Conservation (phyloP, 176 grass and related monocot species). For the Carex scoparia region DNA sequence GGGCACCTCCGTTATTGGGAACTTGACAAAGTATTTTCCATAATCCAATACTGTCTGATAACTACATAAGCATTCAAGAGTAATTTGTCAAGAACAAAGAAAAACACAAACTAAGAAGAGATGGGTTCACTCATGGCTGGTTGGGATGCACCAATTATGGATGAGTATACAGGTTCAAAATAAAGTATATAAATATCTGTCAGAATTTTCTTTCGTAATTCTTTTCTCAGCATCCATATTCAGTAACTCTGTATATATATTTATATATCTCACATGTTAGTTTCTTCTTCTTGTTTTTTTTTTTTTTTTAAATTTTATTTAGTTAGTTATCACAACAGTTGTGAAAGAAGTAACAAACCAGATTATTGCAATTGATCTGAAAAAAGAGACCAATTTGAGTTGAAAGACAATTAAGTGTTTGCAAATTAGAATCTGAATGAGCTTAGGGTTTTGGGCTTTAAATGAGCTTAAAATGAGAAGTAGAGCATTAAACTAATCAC, state of each 20-base stretch:
- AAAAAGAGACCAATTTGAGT: not conserved
- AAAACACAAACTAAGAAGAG: not conserved
- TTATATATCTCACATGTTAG: not conserved
- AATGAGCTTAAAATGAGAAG: not conserved
- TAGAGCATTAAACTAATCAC: not conserved
- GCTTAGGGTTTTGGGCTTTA: not conserved
- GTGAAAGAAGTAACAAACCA: not conserved
- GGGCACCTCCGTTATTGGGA: not conserved
- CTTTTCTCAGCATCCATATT: not conserved
- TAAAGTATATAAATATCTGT: not conserved
- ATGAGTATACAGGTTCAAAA: conserved; percentile 33
- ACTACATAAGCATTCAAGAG: not conserved
- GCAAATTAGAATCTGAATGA: not conserved
- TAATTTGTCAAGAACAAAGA: not conserved
- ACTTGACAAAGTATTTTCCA: not conserved
- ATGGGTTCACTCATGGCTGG: conserved; percentile 97
- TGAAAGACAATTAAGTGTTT: not conserved
- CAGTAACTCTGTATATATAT: not conserved
- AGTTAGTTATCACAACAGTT: not conserved
- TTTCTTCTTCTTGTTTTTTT: not conserved
- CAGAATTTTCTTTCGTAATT: not conserved
- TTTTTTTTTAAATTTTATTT: not conserved
- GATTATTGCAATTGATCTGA: not conserved
- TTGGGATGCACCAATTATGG: conserved; percentile 57
- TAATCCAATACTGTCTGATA: not conserved